Percentiles rank a stretch among this genome's conserved stretches.
Evolutionary conservation across 1,284 basidiomycete genomes (phyloP).

Genomic region (Leccinum solheimii): DNA sequence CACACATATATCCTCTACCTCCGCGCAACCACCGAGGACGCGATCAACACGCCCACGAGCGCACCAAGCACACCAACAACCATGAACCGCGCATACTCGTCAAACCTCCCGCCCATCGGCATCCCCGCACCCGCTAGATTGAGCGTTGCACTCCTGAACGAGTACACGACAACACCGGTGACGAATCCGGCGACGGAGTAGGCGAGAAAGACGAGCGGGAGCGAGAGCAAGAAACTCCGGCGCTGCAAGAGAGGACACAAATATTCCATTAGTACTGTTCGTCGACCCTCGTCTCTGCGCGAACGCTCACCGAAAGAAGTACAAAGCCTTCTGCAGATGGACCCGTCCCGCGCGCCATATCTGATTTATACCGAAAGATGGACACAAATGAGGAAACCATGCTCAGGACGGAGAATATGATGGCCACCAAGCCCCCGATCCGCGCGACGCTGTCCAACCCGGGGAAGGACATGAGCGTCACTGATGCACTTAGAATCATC

Average conservation of each 20-base stretch:
- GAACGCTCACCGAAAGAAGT: slow-evolving; percentile 49
- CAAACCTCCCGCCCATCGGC: slow-evolving; percentile 45
- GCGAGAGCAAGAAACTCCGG: slow-evolving; percentile 61
- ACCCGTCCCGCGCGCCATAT: slow-evolving; percentile 48
- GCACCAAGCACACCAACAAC: slow-evolving; percentile 62
- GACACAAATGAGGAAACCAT: slow-evolving; percentile 67
- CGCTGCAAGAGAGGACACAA: slow-evolving; percentile 40
- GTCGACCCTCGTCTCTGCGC: neutral
- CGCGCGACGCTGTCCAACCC: slow-evolving; percentile 63
- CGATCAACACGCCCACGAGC: slow-evolving; percentile 59
- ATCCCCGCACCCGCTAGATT: slow-evolving; percentile 36
- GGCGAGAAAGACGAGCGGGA: slow-evolving; percentile 71
- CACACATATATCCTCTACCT: slow-evolving; percentile 9
- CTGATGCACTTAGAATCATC: slow-evolving; percentile 71
- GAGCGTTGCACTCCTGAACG: slow-evolving; percentile 51
- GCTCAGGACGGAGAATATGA: slow-evolving; percentile 64
- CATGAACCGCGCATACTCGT: slow-evolving; percentile 61
- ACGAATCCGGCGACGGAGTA: slow-evolving; percentile 69
- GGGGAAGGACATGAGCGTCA: slow-evolving; percentile 74
- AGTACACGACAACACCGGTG: slow-evolving; percentile 63
- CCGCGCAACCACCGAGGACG: slow-evolving; percentile 42
- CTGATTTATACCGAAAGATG: slow-evolving; percentile 65
- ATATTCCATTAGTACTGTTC: neutral
- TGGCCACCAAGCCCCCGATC: slow-evolving; percentile 62
- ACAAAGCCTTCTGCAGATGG: slow-evolving; percentile 55